Evolutionary conservation across 163 green algal species (phyloP), one percentile per base, ranked within the genome.

Genomic region (Chloromonas sp.): DNA sequence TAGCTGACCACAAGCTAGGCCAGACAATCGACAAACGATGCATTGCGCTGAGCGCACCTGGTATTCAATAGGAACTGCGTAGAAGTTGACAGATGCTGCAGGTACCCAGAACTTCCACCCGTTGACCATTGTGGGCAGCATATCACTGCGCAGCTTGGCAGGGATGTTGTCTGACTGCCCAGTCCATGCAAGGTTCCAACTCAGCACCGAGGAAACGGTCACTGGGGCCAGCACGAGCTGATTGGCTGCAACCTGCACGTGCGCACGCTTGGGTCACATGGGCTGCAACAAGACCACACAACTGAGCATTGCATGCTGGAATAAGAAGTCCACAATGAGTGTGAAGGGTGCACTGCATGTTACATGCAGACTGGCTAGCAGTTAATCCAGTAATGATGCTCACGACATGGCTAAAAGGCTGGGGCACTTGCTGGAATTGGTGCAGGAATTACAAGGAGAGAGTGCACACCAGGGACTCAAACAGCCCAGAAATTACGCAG

Each of bases 41-140:
- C 58, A n/a, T 80, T 76, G 70, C 2, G 74, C 8, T 81, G 74
- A 2, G 36, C 36, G 78, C 58, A 84, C 85, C 84, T 94, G 91
- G 76, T 92, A 84, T 81, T 91, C 83, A 66, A 98, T 79, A 14
- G 95, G 95, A 1, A 98, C 85, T 14, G 88, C 74, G 70, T 88
- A 93, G 76, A 98, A 98, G 87, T 98, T 98, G 78, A 97, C 81
- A 62, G 86, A 92, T 1, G 94, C 91, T 14, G 95, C 95, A 61
- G 95, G 95, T 15, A 98, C 88, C 95, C 95, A 98, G 86, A 98
- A 98, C 86, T 95, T 96, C 95, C 95, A 98, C 8, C 94, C 94
- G 71, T 80, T 78, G 70, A 61, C 71, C 70, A 84, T 80, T 14
- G 84, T 90, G 61, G 87, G 87, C 61, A 79, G 82, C 14, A 90